A percentile compares a stretch with the other conserved stretches of the same genome.
phyloP scores from a whole-genome alignment of 345 rosid genomes.

The Excoecaria agallocha region DNA sequence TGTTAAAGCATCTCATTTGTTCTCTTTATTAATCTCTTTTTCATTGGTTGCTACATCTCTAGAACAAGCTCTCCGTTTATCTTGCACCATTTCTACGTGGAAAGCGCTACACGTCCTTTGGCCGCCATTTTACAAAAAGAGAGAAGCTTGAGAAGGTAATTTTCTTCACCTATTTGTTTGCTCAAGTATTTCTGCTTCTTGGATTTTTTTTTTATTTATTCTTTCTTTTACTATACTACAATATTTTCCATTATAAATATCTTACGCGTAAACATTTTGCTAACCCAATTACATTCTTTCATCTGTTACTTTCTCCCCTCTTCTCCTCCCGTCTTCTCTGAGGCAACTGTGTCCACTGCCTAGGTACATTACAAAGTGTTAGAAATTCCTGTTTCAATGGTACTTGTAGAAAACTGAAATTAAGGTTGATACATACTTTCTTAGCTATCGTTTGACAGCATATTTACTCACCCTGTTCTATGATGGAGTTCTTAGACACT shows the following conservation, averaged over 20 bases:
- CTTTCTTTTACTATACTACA: background rate
- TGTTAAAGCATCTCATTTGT: background rate
- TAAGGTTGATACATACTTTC: no score
- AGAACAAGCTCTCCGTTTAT: conserved; percentile 79
- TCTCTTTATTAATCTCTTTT: background rate
- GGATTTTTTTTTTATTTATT: background rate
- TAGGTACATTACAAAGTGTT: background rate
- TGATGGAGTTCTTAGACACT: background rate
- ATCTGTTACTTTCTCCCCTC: no score
- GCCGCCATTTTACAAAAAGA: conserved; percentile 90
- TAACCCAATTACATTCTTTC: no score
- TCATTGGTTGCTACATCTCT: conserved; percentile 29
- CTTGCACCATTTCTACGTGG: conserved; percentile 85
- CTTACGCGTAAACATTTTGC: background rate
- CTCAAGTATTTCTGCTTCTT: background rate
- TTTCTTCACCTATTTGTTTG: background rate
- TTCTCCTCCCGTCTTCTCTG: background rate
- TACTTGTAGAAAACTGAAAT: no score
- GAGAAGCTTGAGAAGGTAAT: conserved; percentile 82
- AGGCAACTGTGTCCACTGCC: background rate
- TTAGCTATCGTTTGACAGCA: no score
- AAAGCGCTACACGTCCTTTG: conserved; percentile 79
- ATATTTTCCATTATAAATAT: background rate
- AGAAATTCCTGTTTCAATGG: background rate
- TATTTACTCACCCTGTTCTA: background rate